A percentile compares a stretch with the other conserved stretches of the same genome.
Conservation (phyloP, 169 alveolate genomes). For the Pseudocohnilembus persalinus region DNA sequence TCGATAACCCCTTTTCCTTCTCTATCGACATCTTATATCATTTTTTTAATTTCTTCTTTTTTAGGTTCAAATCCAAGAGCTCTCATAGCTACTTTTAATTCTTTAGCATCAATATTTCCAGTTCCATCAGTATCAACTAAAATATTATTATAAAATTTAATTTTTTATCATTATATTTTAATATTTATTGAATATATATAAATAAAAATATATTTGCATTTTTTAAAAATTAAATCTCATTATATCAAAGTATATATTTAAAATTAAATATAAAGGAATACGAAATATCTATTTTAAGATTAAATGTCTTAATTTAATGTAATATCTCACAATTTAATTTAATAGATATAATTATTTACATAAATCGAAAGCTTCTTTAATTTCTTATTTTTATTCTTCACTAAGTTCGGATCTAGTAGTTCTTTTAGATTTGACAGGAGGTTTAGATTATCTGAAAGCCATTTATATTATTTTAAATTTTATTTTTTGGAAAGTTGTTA, state of each 20-base stretch:
- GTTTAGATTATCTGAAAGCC: constrained; percentile 40
- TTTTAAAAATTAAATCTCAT: too few relatives aligned
- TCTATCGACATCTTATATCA: constrained; percentile 93
- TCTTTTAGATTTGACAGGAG: constrained; percentile 45
- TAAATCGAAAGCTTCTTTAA: constrained; percentile 85
- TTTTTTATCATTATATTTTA: too few relatives aligned
- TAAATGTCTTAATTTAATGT: too few relatives aligned
- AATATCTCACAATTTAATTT: too few relatives aligned
- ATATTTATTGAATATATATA: too few relatives aligned
- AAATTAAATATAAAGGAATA: too few relatives aligned
- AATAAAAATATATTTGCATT: too few relatives aligned
- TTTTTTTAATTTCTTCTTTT: constrained; percentile 94
- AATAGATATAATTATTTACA: too few relatives aligned
- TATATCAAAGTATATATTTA: too few relatives aligned
- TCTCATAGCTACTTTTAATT: constrained; percentile 98
- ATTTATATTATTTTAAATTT: background rate
- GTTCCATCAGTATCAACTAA: constrained; percentile 83
- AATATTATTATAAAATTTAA: too few relatives aligned
- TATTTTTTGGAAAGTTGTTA: too few relatives aligned
- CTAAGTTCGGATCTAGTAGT: constrained; percentile 77
- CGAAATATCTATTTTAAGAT: too few relatives aligned
- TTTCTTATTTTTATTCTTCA: constrained; percentile 85
- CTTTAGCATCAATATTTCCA: constrained; percentile 93
- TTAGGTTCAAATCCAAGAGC: constrained; percentile 99
- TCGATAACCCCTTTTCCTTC: constrained; percentile 90